phyloP scores from a whole-genome alignment of 1,139 yeast genomes.

The Saccharomyces hybrid region DNA sequence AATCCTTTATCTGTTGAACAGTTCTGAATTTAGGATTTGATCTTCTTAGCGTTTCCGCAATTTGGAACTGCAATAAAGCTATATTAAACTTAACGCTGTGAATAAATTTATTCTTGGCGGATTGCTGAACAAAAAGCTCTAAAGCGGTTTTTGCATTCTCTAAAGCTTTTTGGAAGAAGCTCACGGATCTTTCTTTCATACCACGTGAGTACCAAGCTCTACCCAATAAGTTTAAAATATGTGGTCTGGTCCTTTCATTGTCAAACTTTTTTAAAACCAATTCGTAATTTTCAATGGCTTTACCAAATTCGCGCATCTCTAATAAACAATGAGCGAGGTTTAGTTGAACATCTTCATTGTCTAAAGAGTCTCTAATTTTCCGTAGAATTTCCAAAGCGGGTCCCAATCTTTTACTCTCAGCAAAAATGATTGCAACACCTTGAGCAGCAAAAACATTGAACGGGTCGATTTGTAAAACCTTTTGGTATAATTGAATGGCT shows the following conservation, averaged over 20 bases:
- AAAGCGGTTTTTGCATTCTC: conserved; percentile 57
- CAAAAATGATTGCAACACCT: conserved; percentile 89
- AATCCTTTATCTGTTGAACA: conserved; percentile 51
- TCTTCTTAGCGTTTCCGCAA: conserved; percentile 75
- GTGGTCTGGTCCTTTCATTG: conserved; percentile 45
- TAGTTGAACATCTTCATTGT: conserved; percentile 73
- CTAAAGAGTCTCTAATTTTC: conserved; percentile 82
- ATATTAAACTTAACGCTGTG: conserved; percentile 63
- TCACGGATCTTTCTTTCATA: conserved; percentile 54
- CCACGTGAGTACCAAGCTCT: conserved; percentile 90
- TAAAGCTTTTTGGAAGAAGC: conserved; percentile 53
- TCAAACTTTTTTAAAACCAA: conserved; percentile 64
- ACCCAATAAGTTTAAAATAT: conserved; percentile 66
- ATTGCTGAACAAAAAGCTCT: conserved; percentile 33
- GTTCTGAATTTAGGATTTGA: conserved; percentile 54
- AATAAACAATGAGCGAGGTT: conserved; percentile 83
- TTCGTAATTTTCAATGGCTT: conserved; percentile 85
- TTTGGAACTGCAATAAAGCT: conserved; percentile 78
- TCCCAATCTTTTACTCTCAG: conserved; percentile 71
- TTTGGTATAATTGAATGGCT: conserved; percentile 84
- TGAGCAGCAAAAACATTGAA: conserved; percentile 93
- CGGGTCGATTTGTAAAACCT: conserved; percentile 78
- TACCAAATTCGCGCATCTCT: conserved; percentile 73
- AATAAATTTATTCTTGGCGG: conserved; percentile 31
- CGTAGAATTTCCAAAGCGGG: conserved; percentile 81